Evolutionary conservation across 495 filamentous ascomycete species (phyloP).

Genomic region (Letharia columbiana): DNA sequence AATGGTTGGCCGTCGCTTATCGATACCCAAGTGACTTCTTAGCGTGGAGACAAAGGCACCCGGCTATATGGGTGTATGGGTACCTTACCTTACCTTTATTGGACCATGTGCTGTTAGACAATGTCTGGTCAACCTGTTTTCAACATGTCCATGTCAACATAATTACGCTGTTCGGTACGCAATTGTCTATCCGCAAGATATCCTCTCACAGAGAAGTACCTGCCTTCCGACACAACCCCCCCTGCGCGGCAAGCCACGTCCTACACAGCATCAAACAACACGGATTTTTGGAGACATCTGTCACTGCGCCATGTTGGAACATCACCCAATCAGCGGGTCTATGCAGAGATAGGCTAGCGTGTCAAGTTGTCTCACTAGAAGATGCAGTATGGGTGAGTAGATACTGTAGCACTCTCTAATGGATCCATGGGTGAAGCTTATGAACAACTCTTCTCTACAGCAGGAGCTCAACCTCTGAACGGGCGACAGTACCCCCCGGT

Average conservation of each 20-base stretch:
- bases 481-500: constrained; percentile 10
- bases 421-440: neutral
- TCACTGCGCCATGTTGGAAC: neutral
- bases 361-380: neutral
- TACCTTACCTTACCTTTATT: neutral
- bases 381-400: constrained; percentile 17
- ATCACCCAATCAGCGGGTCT: neutral
- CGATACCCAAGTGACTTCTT: neutral
- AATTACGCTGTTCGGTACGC: neutral
- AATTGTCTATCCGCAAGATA: neutral
- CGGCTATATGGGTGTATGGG: neutral
- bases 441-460: constrained; percentile 8
- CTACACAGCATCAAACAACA: neutral
- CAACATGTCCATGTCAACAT: neutral
- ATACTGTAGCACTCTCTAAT: neutral
- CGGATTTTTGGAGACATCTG: neutral
- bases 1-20: neutral
- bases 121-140: neutral
- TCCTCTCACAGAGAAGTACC: neutral
- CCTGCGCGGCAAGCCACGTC: neutral
- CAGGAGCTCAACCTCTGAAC: constrained; percentile 12
- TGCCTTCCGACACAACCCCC: neutral
- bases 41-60: neutral
- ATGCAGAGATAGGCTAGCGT: neutral
- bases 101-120: neutral